Percentiles rank a stretch among this genome's conserved stretches.
Conservation (phyloP, 129 eudicot species). For the Centaurea solstitialis region DNA sequence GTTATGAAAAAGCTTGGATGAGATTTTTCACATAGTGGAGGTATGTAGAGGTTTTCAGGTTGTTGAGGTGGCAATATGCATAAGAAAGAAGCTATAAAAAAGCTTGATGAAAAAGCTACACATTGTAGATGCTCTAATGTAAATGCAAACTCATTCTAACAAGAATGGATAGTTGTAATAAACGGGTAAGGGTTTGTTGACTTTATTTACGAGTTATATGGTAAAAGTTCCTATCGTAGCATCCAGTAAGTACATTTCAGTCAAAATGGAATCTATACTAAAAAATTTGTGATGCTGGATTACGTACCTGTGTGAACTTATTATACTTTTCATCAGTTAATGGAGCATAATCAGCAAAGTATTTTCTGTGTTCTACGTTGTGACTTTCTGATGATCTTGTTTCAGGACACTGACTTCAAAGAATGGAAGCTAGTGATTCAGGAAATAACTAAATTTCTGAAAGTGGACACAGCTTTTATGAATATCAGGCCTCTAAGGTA, state of each 20-base stretch:
- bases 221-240: neutral
- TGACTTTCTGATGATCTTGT: conserved; percentile 6
- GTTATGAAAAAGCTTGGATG: too few relatives aligned
- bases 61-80: too few relatives aligned
- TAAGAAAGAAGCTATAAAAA: too few relatives aligned
- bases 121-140: too few relatives aligned
- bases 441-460: conserved; percentile 85
- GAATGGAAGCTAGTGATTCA: conserved; percentile 99
- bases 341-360: neutral
- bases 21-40: too few relatives aligned
- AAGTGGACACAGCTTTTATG: conserved; percentile 86
- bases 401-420: conserved; percentile 88
- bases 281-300: neutral
- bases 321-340: neutral
- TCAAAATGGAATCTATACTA: neutral
- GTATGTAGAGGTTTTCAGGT: too few relatives aligned
- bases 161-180: neutral
- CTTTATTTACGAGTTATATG: neutral
- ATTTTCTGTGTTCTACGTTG: neutral
- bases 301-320: neutral
- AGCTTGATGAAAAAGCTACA: too few relatives aligned
- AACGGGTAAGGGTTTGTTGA: neutral
- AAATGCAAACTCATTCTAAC: neutral
- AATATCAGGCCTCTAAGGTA: conserved; percentile 92
- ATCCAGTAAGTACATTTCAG: neutral